Conservation (phyloP, 2,329 filamentous ascomycete genomes). For the Cercospora sp. region DNA sequence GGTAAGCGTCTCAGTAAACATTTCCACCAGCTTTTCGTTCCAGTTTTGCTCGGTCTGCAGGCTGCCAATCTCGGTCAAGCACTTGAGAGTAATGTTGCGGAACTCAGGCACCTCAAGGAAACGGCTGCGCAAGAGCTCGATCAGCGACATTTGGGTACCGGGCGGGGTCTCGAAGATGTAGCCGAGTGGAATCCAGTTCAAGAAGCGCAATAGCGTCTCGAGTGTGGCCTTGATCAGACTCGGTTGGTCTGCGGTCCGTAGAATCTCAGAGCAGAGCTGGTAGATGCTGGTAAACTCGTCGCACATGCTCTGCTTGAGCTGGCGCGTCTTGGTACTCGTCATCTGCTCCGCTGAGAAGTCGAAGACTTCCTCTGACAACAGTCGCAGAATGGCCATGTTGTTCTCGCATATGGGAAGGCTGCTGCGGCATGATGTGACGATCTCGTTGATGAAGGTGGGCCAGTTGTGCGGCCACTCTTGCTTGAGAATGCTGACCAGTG, state of each 20-base stretch:
- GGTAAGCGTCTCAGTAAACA: slow-evolving; percentile 96
- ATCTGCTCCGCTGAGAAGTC: slow-evolving; percentile 98
- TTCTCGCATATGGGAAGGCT: slow-evolving; percentile 98
- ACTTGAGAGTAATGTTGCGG: slow-evolving; percentile 94
- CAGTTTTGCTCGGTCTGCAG: slow-evolving; percentile 85
- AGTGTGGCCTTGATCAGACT: slow-evolving; percentile 94
- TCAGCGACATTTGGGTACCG: slow-evolving; percentile 59
- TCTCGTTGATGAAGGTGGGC: slow-evolving; percentile 99
- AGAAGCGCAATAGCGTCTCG: slow-evolving; percentile 90
- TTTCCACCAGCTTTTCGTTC: slow-evolving; percentile 92
- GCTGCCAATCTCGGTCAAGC: slow-evolving; percentile 93
- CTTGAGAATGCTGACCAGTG: slow-evolving; percentile 95
- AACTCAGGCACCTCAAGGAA: slow-evolving; percentile 94
- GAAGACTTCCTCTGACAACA: slow-evolving; percentile 97
- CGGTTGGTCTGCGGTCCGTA: slow-evolving; percentile 83
- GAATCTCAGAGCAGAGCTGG: slow-evolving; percentile 92
- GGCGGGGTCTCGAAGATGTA: slow-evolving; percentile 95
- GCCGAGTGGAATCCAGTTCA: slow-evolving; percentile 98
- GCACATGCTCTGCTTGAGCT: slow-evolving; percentile 98
- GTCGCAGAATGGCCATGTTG: slow-evolving; percentile 96
- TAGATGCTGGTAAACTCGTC: slow-evolving; percentile 98
- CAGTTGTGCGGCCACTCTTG: slow-evolving; percentile 99
- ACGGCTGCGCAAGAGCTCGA: slow-evolving; percentile 87
- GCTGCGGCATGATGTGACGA: slow-evolving; percentile 92
- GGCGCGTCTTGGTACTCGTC: slow-evolving; percentile 96